Base-by-base conservation (phyloP, 352 stramenopile species). In the Elongisporangium prolatum region DNA sequence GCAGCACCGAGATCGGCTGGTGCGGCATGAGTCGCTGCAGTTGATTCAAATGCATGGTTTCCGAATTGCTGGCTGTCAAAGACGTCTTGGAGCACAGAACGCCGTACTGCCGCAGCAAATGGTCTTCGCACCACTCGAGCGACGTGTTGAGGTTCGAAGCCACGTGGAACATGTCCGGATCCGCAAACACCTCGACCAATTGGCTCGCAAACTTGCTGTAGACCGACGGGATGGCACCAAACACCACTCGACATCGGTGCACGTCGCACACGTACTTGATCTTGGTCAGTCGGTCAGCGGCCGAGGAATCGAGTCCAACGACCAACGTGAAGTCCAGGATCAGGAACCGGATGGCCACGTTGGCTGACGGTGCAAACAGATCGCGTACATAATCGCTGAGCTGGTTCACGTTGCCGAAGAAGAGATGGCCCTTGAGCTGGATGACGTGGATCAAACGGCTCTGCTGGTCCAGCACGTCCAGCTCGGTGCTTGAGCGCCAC, bases 251-350 rank as follows among this genome's bases (percentile, higher is more conserved):
- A 50, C 79, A 91, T 8, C 66, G 58, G 55, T 92, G 76, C 20
- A 74, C 70, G 60, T 88, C 81, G 56, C 79, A 91, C 16, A 83
- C 76, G 51, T 75, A 86, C 66, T 91, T 90, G 67, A 92, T 85
- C 61, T 92, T 91, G 18, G 82, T 86, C 11, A 95, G 54, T 5
- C 80, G 75, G 34, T 92, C 81, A 0, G 83, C 85, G 10, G 85
- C 85, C 13, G 85, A 95, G 17, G 81, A 92, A 52, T 98, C 93
- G 48, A 98, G 80, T 4, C 91, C 91, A 0, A 97, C 75, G 0
- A 98, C 93, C 2, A 98, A 63, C 1, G 89, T 96, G 61, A 98
- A 98, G 61, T 98, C 91, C 8, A 98, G 74, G 34, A 98, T 91
- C 28, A 93, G 67, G 48, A 67, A 89, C 13, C 63, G 61, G 17